These are phyloP conservation scores for Globisporangium emineosum DNA, from an alignment of 352 stramenopile species.

Conservation along the genomic window DNA sequence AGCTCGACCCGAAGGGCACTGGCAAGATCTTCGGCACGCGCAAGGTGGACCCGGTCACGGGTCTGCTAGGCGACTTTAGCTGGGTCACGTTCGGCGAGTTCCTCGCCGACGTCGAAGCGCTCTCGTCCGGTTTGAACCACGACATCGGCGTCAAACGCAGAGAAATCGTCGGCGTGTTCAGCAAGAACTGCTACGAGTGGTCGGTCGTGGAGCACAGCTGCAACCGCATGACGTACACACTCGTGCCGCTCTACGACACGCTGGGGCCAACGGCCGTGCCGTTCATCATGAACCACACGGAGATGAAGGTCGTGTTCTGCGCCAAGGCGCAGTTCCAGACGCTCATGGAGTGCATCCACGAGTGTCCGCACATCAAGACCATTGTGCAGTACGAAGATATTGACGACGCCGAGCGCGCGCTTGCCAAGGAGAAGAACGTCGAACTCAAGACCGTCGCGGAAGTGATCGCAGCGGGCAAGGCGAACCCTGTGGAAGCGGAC, in stretches of 20 bases:
- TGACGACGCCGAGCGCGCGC: conserved; percentile 26
- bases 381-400: conserved; percentile 57
- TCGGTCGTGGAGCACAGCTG: conserved; percentile 54
- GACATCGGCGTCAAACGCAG: conserved; percentile 32
- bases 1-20: conserved; percentile 44
- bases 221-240: conserved; percentile 66
- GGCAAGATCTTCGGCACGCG: conserved; percentile 59
- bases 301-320: conserved; percentile 71
- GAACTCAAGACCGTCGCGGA: conserved; percentile 42
- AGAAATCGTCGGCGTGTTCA: conserved; percentile 66
- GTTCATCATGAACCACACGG: conserved; percentile 77
- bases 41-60: conserved; percentile 32
- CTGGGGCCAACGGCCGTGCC: conserved; percentile 61
- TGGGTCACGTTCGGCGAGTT: conserved; percentile 67
- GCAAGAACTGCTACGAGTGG: conserved; percentile 74
- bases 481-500: conserved; percentile 41
- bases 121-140: conserved; percentile 37
- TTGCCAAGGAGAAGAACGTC: conserved; percentile 33
- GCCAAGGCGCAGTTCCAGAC: conserved; percentile 51
- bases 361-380: conserved; percentile 49
- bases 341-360: conserved; percentile 40
- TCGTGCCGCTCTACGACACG: conserved; percentile 83
- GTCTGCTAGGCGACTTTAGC: conserved; percentile 37
- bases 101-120: conserved; percentile 39
- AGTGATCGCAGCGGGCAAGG: conserved; percentile 34